A percentile compares a stretch with the other conserved stretches of the same genome.
Conservation (phyloP, 805 yeast genomes). For the Spathaspora gorwiae region DNA sequence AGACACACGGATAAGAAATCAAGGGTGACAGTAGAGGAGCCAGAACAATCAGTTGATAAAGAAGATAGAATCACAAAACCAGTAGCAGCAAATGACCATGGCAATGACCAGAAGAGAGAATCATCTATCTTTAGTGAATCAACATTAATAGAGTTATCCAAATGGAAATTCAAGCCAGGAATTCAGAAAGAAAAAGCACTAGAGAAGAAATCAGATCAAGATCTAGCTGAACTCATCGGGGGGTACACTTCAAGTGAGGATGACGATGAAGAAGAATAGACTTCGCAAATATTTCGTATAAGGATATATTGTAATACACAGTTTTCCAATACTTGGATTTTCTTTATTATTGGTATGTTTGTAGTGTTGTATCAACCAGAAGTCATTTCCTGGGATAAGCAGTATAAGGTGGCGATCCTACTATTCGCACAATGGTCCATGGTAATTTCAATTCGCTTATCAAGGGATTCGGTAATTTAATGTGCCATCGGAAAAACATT, state of each 20-base stretch:
- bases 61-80: constrained; percentile 8
- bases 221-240: constrained; percentile 14
- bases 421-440: too few species aligned
- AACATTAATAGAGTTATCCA: constrained; percentile 11
- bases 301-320: too few species aligned
- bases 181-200: neutral
- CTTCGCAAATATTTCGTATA: too few species aligned
- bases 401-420: too few species aligned
- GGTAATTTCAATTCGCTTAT: too few species aligned
- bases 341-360: too few species aligned
- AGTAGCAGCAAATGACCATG: constrained; percentile 16
- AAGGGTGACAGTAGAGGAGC: constrained; percentile 1
- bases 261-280: constrained; percentile 10
- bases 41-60: constrained; percentile 6
- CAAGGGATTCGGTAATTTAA: too few species aligned
- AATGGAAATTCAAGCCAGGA: constrained; percentile 6
- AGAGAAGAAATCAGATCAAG: constrained; percentile 4
- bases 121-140: constrained; percentile 10
- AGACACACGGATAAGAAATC: constrained; percentile 13
- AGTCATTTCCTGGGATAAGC: too few species aligned
- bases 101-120: neutral
- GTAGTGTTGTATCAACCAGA: too few species aligned
- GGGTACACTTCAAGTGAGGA: constrained; percentile 26
- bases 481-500: too few species aligned
- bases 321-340: too few species aligned